These are phyloP conservation scores for Penicillium sumatraense DNA, from an alignment of 2,329 filamentous ascomycete genomes.

Conservation along the genomic window DNA sequence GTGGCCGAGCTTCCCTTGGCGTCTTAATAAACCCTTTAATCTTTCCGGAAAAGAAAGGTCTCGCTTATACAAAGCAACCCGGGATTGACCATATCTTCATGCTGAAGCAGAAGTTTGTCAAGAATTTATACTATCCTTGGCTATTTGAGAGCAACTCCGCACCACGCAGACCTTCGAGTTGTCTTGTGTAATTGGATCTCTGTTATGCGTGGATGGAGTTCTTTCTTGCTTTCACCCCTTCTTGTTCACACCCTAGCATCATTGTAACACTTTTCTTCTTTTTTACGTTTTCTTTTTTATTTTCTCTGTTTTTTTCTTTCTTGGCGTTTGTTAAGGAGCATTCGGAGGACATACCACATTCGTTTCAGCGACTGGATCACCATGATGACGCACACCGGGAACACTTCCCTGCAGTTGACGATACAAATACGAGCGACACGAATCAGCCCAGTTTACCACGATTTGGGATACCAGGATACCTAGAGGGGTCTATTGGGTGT, in stretches of 20 bases:
- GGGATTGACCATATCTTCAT: background rate
- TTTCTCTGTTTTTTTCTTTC: constrained; percentile 4
- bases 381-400: constrained; percentile 26
- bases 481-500: background rate
- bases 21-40: constrained; percentile 1
- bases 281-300: background rate
- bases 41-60: background rate
- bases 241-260: background rate
- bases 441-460: background rate
- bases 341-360: constrained; percentile 11
- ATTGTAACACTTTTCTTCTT: background rate
- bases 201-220: background rate
- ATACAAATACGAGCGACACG: constrained; percentile 19
- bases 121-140: background rate
- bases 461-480: background rate
- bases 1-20: constrained; percentile 18
- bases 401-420: constrained; percentile 17
- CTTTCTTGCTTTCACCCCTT: constrained; percentile 1
- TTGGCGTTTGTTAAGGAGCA: constrained; percentile 13
- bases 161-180: background rate
- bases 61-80: background rate
- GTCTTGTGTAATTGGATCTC: background rate
- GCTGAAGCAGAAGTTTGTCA: background rate
- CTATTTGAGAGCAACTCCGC: background rate
- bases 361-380: constrained; percentile 15